Evolutionary conservation across 2,329 filamentous ascomycete species (phyloP).

Genomic region (Botrytis cinerea): DNA sequence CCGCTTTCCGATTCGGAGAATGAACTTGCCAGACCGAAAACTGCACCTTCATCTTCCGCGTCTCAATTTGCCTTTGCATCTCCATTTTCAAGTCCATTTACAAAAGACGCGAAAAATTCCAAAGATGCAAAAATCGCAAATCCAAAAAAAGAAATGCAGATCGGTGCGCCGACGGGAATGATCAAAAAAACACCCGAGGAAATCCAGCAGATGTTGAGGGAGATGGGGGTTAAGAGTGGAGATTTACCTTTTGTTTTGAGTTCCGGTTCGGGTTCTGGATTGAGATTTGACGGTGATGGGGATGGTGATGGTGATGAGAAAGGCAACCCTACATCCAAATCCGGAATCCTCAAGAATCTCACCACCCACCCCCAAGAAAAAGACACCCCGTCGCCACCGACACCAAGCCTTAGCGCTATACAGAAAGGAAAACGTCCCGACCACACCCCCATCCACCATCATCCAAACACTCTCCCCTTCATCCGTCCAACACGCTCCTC

Average conservation of each 20-base stretch:
- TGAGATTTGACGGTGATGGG: no score
- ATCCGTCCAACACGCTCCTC: fast-evolving
- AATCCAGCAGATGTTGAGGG: background rate
- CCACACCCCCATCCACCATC: fast-evolving
- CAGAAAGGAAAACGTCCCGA: no score
- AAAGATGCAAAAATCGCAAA: background rate
- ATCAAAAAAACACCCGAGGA: conserved; percentile 4
- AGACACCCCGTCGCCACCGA: no score
- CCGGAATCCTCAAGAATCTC: no score
- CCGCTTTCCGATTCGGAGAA: fast-evolving
- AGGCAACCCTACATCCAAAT: fast-evolving
- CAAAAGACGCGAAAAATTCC: fast-evolving
- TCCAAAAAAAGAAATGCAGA: background rate
- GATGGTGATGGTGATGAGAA: background rate
- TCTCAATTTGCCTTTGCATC: no score
- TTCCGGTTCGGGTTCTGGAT: background rate
- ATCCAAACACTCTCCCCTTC: background rate
- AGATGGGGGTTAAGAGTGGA: background rate
- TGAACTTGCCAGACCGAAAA: background rate
- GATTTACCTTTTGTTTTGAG: background rate
- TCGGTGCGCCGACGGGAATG: background rate
- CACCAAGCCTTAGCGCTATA: background rate
- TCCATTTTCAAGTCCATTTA: background rate
- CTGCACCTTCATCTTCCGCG: background rate
- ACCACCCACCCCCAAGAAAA: no score